Conservation (phyloP, 176 grass and related monocot species). For the Rhipidocladum racemiflorum region DNA sequence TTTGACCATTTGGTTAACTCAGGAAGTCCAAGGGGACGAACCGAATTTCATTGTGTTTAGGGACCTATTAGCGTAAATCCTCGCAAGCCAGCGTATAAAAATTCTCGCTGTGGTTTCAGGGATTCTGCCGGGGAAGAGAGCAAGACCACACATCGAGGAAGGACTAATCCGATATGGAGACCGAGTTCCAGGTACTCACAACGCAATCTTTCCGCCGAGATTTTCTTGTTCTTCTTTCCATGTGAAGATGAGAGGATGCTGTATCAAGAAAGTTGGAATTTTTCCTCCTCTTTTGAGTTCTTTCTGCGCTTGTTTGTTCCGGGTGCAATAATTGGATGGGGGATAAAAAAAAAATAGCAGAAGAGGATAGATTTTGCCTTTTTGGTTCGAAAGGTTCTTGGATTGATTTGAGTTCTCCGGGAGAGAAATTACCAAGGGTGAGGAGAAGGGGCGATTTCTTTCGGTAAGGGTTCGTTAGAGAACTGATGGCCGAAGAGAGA, state of each 20-base stretch:
- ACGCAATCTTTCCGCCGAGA: background rate
- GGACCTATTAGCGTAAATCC: background rate
- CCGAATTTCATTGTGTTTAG: background rate
- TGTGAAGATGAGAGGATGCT: no score
- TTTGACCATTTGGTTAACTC: background rate
- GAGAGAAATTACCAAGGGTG: background rate
- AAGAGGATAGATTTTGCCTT: background rate
- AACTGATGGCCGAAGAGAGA: background rate
- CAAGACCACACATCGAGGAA: background rate
- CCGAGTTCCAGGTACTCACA: constrained; percentile 35
- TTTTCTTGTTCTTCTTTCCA: background rate
- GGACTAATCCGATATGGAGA: constrained; percentile 10
- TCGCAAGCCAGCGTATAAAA: background rate
- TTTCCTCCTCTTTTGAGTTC: background rate
- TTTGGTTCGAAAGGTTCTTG: background rate
- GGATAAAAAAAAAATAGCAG: background rate
- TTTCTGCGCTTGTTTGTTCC: background rate
- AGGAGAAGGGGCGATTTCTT: background rate
- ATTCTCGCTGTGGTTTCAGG: background rate
- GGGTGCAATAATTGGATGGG: background rate
- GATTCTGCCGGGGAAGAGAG: background rate
- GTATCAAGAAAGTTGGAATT: background rate
- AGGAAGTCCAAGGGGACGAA: background rate
- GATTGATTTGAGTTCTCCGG: background rate
- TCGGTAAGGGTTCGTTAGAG: background rate